Base-by-base conservation (phyloP, 768 basidiomycete species). In the Grammothele lineata region DNA sequence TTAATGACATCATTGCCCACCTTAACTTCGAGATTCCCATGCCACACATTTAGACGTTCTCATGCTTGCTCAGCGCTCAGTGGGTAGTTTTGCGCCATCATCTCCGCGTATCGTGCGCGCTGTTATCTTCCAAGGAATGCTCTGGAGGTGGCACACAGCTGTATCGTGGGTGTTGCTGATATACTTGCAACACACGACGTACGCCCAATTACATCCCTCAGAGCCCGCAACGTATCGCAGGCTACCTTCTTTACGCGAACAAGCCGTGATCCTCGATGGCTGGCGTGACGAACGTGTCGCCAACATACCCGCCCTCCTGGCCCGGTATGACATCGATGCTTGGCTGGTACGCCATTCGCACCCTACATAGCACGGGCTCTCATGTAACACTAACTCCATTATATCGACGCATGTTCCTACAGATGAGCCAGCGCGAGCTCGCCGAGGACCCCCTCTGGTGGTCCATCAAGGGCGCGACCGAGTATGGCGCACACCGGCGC, bases 371-470 rank as follows among this genome's bases (percentile, higher is more conserved):
- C 45, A 24, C 40, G 19, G 10, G 32, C n/a, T n/a, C n/a, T n/a
- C n/a, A n/a, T n/a, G n/a, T n/a, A n/a, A n/a, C 10, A 19, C 35
- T 5, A 2, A 19, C 19, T 26, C 12, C n/a, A n/a, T n/a, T n/a
- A n/a, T n/a, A n/a, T n/a, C n/a, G n/a, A n/a, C 4, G 35, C 22
- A 30, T 23, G 12, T 7, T n/a, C 11, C 34, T 53, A 26, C 55
- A 76, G 73, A 67, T 74, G 56, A 63, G 62, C 43, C 70, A 73
- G 62, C 65, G 74, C 30, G 77, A 79, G 51, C 73, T 77, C 51
- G 76, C 76, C 3, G 77, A 79, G 48, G 77, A 79, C 54, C 73
- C 75, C 5, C 62, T 74, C 12, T 78, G 77, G 70, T 70, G 72
- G 66, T 71, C 76, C 5, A 63, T 77, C 38, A 73, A 75, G 47